Conservation (phyloP, 331 rosid species). For the Prunus yedoensis region DNA sequence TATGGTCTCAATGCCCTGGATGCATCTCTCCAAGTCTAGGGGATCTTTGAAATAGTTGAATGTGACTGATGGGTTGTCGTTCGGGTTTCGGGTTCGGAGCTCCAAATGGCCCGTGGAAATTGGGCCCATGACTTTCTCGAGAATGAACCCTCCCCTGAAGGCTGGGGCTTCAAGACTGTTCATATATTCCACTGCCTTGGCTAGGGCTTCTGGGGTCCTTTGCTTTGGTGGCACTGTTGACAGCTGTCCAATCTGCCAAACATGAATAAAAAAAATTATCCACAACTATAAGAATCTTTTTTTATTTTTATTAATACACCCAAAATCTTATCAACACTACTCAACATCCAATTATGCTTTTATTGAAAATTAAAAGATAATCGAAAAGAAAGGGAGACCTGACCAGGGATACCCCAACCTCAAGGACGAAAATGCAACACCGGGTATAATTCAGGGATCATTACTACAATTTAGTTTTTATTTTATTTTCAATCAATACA, state of each 20-base stretch:
- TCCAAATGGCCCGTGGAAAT: conserved; percentile 59
- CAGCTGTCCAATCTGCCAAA: conserved; percentile 64
- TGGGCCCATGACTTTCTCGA: conserved; percentile 72
- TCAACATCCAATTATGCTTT: too few species aligned
- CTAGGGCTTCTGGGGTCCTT: conserved; percentile 70
- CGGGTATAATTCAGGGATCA: too few species aligned
- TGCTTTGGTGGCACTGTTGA: conserved; percentile 65
- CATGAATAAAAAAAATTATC: background rate
- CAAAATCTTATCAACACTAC: too few species aligned
- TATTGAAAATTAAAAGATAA: too few species aligned
- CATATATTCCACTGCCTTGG: conserved; percentile 42
- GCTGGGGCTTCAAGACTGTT: conserved; percentile 38
- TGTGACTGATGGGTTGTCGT: conserved; percentile 75
- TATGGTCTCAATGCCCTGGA: conserved; percentile 51
- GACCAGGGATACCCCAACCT: too few species aligned
- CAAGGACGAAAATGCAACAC: too few species aligned
- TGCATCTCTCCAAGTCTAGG: conserved; percentile 62
- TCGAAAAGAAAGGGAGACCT: too few species aligned
- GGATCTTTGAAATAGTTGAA: conserved; percentile 82
- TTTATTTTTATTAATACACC: too few species aligned
- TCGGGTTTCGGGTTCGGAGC: conserved; percentile 56
- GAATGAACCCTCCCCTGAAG: conserved; percentile 71
- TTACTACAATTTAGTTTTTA: too few species aligned
- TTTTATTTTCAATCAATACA: too few species aligned
- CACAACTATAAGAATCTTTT: too few species aligned